Percentiles rank a stretch among this genome's conserved stretches.
Evolutionary conservation across 1,284 basidiomycete species (phyloP).

Genomic region (Rhodotorula mucilaginosa): DNA sequence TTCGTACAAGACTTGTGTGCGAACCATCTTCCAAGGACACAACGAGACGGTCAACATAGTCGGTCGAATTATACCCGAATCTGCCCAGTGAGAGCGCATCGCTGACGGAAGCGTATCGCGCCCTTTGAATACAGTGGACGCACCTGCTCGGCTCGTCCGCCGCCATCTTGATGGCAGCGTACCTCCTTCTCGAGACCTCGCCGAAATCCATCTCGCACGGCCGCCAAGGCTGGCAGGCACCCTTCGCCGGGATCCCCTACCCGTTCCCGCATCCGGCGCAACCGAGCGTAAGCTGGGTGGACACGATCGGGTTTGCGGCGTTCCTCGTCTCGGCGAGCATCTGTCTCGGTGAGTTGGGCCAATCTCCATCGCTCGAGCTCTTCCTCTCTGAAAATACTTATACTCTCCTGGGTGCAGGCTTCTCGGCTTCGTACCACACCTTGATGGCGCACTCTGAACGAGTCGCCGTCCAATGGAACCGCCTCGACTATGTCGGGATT

Average conservation of each 20-base stretch:
- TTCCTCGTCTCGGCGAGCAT: conserved; percentile 39
- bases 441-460: conserved; percentile 35
- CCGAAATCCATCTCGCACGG: neutral
- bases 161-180: conserved; percentile 14
- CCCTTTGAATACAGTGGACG: conserved; percentile 24
- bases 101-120: neutral
- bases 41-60: conserved; percentile 44
- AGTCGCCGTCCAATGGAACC: conserved; percentile 37
- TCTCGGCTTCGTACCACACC: conserved; percentile 41
- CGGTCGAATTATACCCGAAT: neutral
- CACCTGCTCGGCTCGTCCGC: conserved; percentile 29
- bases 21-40: conserved; percentile 20
- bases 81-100: no score
- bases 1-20: neutral
- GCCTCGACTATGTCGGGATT: conserved; percentile 44
- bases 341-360: conserved; percentile 33
- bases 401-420: conserved; percentile 9
- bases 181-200: conserved; percentile 17
- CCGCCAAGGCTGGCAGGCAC: conserved; percentile 23
- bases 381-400: neutral
- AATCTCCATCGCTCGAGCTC: neutral
- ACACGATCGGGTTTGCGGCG: conserved; percentile 31
- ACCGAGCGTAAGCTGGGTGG: conserved; percentile 29
- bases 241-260: conserved; percentile 23
- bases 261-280: conserved; percentile 23